phyloP scores from a whole-genome alignment of 345 rosid genomes.

The Euphorbia lathyris region DNA sequence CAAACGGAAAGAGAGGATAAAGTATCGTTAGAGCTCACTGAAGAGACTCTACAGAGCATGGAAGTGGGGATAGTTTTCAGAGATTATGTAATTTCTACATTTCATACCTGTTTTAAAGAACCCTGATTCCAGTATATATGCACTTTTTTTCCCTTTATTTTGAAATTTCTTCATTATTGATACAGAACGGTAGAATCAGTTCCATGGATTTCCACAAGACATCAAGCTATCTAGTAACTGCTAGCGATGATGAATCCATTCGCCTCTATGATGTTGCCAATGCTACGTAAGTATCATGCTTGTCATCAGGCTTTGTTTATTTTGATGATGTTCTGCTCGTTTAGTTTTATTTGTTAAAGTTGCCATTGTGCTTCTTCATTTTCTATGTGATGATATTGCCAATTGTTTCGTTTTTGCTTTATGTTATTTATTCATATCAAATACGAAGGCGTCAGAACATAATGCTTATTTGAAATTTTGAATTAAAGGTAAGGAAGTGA shows the following conservation, averaged over 20 bases:
- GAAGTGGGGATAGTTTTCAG: slow-evolving; percentile 82
- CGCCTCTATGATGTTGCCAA: slow-evolving; percentile 45
- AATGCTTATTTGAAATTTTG: not conserved
- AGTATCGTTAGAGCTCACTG: slow-evolving; percentile 65
- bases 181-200: slow-evolving; percentile 79
- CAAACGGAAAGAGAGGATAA: slow-evolving; percentile 26
- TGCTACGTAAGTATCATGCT: slow-evolving; percentile 24
- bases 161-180: not conserved
- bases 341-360: not conserved
- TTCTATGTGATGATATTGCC: not conserved
- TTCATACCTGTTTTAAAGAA: slow-evolving; percentile 2
- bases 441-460: not conserved
- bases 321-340: not conserved
- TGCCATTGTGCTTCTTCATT: not conserved
- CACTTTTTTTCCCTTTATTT: not conserved
- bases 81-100: slow-evolving; percentile 54
- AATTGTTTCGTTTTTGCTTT: not conserved
- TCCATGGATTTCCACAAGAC: slow-evolving; percentile 91
- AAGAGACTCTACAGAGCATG: slow-evolving; percentile 88
- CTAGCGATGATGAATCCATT: slow-evolving; percentile 95
- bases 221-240: slow-evolving; percentile 81
- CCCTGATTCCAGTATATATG: not conserved
- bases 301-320: not conserved
- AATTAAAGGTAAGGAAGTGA: not conserved
- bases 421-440: not conserved